A percentile compares a stretch with the other conserved stretches of the same genome.
Conservation (phyloP, 306 rosid genomes). For the Sechiopsis laciniata region DNA sequence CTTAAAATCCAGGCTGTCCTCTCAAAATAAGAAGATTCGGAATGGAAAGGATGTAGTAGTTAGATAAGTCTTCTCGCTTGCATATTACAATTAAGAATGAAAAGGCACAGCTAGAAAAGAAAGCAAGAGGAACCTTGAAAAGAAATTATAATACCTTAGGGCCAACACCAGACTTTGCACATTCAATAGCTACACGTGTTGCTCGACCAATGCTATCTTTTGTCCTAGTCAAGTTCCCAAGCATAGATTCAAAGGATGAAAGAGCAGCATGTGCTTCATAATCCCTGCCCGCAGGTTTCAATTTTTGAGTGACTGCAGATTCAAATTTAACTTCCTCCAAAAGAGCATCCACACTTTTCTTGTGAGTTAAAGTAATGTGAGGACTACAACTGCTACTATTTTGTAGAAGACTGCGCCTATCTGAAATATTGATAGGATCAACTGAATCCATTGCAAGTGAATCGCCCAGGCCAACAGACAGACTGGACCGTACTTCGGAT, state of each 20-base stretch:
- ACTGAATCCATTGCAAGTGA: constrained; percentile 49
- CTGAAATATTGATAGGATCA: constrained; percentile 60
- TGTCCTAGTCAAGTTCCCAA: constrained; percentile 81
- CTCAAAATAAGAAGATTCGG: not conserved
- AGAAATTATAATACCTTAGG: constrained; percentile 49
- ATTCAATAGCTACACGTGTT: constrained; percentile 86
- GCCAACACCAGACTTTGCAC: constrained; percentile 80
- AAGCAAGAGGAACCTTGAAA: not conserved
- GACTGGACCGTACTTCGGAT: constrained; percentile 44
- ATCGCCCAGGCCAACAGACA: constrained; percentile 59
- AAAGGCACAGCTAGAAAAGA: not conserved
- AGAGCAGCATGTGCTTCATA: constrained; percentile 64
- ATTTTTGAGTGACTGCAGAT: constrained; percentile 38
- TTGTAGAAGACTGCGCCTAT: constrained; percentile 58
- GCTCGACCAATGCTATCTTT: constrained; percentile 97
- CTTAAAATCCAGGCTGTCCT: not conserved
- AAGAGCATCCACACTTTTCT: constrained; percentile 37
- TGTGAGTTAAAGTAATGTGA: constrained; percentile 50
- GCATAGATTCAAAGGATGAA: constrained; percentile 67
- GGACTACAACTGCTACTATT: constrained; percentile 80
- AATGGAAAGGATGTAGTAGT: not conserved
- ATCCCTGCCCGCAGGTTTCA: constrained; percentile 52
- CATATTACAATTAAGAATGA: constrained; percentile 4
- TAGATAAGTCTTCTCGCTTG: not conserved
- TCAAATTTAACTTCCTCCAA: constrained; percentile 47